These are phyloP conservation scores for Graphium sp. DNA, from an alignment of 2,329 filamentous ascomycete species.

Conservation along the genomic window DNA sequence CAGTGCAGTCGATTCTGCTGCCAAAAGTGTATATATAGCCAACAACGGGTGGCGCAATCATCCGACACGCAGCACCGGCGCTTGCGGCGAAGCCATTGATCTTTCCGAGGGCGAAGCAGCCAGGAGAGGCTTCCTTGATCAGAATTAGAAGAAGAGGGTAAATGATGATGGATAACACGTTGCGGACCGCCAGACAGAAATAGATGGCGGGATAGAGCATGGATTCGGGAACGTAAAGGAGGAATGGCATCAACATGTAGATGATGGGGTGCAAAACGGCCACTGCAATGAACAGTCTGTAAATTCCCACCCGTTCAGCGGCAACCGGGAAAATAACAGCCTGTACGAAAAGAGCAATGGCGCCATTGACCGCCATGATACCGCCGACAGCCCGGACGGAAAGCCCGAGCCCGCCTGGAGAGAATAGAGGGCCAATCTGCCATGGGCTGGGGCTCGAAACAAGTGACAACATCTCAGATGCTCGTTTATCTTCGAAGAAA, in stretches of 20 bases:
- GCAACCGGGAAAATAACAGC: slow-evolving; percentile 43
- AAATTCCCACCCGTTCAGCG: slow-evolving; percentile 40
- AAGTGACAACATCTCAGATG: slow-evolving; percentile 7
- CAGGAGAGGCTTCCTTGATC: slow-evolving; percentile 49
- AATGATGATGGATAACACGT: slow-evolving; percentile 44
- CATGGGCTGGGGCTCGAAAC: no score
- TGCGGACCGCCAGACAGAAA: slow-evolving; percentile 36
- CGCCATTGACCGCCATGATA: slow-evolving; percentile 41
- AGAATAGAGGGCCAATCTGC: slow-evolving; percentile 28
- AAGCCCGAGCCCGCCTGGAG: slow-evolving; percentile 44
- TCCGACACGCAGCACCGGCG: slow-evolving; percentile 48
- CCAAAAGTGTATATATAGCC: slow-evolving; percentile 48
- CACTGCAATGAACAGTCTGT: slow-evolving; percentile 39
- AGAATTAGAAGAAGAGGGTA: slow-evolving; percentile 51
- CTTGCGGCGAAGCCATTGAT: slow-evolving; percentile 52
- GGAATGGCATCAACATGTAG: slow-evolving; percentile 40
- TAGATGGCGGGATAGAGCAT: slow-evolving; percentile 42
- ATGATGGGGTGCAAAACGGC: slow-evolving; percentile 43
- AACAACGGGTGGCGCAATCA: slow-evolving; percentile 47
- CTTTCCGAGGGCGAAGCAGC: slow-evolving; percentile 36
- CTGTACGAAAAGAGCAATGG: slow-evolving; percentile 42
- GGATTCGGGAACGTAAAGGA: slow-evolving; percentile 35
- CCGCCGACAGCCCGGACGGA: slow-evolving; percentile 45
- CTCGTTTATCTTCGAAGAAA: slow-evolving; percentile 66
- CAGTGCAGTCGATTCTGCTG: slow-evolving; percentile 39